Base-by-base conservation (phyloP, 768 basidiomycete genomes). In the Trametes punicea region DNA sequence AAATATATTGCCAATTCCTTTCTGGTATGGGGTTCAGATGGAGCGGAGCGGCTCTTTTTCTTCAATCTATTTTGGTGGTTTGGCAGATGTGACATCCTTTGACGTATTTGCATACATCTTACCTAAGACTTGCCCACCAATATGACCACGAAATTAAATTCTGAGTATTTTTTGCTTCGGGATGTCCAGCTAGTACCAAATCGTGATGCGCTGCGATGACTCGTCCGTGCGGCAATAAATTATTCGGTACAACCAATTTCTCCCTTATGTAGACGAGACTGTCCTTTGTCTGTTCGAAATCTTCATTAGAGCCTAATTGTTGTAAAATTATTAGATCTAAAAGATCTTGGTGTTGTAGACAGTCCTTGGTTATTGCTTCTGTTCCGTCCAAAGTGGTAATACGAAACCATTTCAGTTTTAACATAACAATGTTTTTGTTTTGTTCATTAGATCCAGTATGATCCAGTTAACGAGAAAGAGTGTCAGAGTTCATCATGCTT, bases 101-200 rank as follows among this genome's bases (percentile, higher is more conserved):
- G n/a, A 71, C 62, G 49, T 70, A 73, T 2, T 21, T 21, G 1
- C 46, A 31, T 6, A 72, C 44, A 13, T 62, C 59, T 9, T n/a
- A 20, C 1, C 50, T 48, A 45, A 72, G 61, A 1, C 42, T 27
- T 3, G 66, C 70, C 70, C 71, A 72, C 67, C 67, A 71, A 30
- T 66, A 73, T 11, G 63, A 46, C 1, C 65, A 33, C 0, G 30
- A 31, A 4, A 72, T 20, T 0, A 69, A 49, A 29, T 70, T 54
- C 2, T 60, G 51, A 1, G 67, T 72, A 23, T 62, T 62, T 13
- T 53, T 59, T 16, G 39, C 46, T 18, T 69, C 70, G 0, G 65
- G 67, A 46, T 72, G 71, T 29, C 72, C 70, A 0, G 64, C 65
- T 1, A 54, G 25, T 0, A 25, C 18, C 0, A 64, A 51, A 41